Percentiles rank a stretch among this genome's conserved stretches.
Evolutionary conservation across 306 rosid genomes (phyloP).

Genomic region (Leucaena leucocephala): DNA sequence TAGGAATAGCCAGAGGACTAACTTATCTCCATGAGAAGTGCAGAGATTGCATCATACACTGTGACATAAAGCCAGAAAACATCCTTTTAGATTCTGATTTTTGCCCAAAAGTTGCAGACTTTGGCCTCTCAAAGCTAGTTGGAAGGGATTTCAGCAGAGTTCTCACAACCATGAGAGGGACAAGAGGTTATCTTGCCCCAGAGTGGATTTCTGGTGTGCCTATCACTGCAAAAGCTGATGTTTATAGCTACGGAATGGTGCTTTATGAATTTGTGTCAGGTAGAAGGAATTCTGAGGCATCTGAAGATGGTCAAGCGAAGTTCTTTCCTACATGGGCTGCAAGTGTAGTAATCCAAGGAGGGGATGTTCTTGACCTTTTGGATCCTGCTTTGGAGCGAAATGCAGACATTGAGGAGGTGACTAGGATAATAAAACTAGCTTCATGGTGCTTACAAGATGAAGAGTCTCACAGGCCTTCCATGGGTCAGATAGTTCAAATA

Average conservation of each 20-base stretch:
- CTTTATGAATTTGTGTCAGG: conserved; percentile 80
- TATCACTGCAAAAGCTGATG: conserved; percentile 83
- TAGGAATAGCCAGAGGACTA: conserved; percentile 85
- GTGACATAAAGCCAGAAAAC: conserved; percentile 92
- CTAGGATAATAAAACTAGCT: conserved; percentile 63
- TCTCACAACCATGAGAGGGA: conserved; percentile 89
- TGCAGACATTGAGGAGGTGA: conserved; percentile 56
- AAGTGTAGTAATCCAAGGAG: conserved; percentile 42
- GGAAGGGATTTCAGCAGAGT: conserved; percentile 88
- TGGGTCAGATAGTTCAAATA: conserved; percentile 83
- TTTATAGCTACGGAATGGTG: conserved; percentile 92
- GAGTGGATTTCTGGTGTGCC: conserved; percentile 91
- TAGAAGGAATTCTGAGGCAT: conserved; percentile 68
- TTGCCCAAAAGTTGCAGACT: conserved; percentile 80
- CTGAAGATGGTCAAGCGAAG: conserved; percentile 54
- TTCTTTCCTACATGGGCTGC: conserved; percentile 73
- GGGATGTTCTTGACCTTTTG: conserved; percentile 50
- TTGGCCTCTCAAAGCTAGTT: conserved; percentile 86
- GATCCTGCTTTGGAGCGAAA: conserved; percentile 58
- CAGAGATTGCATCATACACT: conserved; percentile 84
- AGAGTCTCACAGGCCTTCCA: conserved; percentile 67
- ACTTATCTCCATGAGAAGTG: conserved; percentile 83
- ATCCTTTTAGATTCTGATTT: conserved; percentile 72
- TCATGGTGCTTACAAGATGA: conserved; percentile 90
- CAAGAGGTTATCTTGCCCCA: conserved; percentile 85